A percentile compares a stretch with the other conserved stretches of the same genome.
phyloP scores from a whole-genome alignment of 768 basidiomycete species.

The Rickenella mellea region DNA sequence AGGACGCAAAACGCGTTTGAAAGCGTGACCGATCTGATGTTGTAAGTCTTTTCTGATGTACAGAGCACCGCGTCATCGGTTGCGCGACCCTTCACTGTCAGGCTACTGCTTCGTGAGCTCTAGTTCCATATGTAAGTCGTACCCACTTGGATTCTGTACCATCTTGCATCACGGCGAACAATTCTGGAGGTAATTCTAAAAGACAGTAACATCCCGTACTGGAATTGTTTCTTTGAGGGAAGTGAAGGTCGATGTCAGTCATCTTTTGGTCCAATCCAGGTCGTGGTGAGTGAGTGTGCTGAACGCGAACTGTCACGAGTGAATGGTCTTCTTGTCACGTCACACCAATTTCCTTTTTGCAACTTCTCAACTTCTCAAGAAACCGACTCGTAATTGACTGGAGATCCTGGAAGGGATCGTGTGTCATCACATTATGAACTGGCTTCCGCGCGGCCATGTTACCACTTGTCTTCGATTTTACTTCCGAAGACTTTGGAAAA shows the following conservation, averaged over 20 bases:
- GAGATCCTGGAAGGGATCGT: no score
- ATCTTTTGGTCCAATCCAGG: no score
- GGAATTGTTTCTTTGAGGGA: neutral
- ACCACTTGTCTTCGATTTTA: no score
- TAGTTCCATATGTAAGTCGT: neutral
- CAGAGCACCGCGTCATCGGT: constrained; percentile 88
- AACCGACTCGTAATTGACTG: no score
- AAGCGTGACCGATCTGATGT: constrained; percentile 74
- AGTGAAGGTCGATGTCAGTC: neutral
- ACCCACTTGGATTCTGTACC: neutral
- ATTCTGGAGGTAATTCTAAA: neutral
- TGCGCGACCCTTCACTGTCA: constrained; percentile 73
- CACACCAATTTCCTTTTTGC: no score
- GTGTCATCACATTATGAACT: no score
- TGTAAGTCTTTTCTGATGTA: constrained; percentile 70
- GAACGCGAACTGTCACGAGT: no score
- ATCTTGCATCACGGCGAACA: neutral
- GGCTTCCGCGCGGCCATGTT: no score
- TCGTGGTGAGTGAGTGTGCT: no score
- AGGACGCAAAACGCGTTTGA: constrained; percentile 83
- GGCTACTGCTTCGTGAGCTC: constrained; percentile 22
- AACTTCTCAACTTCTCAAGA: no score
- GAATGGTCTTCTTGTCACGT: no score
- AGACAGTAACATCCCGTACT: neutral
- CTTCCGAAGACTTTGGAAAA: no score